Base-by-base conservation (phyloP, 2,329 filamentous ascomycete species). In the Cladorrhinum sp. region DNA sequence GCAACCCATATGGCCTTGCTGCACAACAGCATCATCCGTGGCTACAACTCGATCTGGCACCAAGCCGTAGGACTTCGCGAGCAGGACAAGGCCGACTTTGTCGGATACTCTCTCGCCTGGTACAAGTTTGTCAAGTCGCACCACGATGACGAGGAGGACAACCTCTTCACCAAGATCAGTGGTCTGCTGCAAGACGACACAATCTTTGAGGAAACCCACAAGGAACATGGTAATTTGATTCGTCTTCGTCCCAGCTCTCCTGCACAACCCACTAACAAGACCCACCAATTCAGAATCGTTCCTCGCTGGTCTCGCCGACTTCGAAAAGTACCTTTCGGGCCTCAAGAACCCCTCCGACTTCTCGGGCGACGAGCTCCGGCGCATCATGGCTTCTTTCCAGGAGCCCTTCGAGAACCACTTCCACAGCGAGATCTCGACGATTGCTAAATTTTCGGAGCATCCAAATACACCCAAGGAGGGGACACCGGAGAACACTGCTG, bases 21-120 rank as follows among this genome's bases (percentile, higher is more conserved):
- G 18, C 55, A 88, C 76, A 88, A 88, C 67, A 75, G 81, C 59
- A 82, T 88, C 67, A 81, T 87, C 64, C 82, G 85, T 48, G 83
- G 84, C 58, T 86, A 83, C 76, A 88, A 88, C 72, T 82, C 79
- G 67, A 86, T 88, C 68, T 86, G 83, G 70, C 78, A 81, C 46
- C 85, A 87, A 70, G 84, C 83, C 0, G 77, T 79, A 10, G 75
- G 81, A 66, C 72, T 87, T 48, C 70, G 76, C 9, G 76, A 78
- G 1, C 70, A 71, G n/a, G 83, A 87, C 70, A 80, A 80, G 70
- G 69, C 73, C 53, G 80, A 82, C 69, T 88, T 88, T 65, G 72
- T 86, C 57, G 78, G 78, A 18, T 88, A 87, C 72, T 75, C 77
- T 28, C 74, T 82, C 57, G 80, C 83, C 0, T 86, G 83, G 82